Base-by-base conservation (phyloP, 2,329 filamentous ascomycete species). In the Fusarium albosuccineum region DNA sequence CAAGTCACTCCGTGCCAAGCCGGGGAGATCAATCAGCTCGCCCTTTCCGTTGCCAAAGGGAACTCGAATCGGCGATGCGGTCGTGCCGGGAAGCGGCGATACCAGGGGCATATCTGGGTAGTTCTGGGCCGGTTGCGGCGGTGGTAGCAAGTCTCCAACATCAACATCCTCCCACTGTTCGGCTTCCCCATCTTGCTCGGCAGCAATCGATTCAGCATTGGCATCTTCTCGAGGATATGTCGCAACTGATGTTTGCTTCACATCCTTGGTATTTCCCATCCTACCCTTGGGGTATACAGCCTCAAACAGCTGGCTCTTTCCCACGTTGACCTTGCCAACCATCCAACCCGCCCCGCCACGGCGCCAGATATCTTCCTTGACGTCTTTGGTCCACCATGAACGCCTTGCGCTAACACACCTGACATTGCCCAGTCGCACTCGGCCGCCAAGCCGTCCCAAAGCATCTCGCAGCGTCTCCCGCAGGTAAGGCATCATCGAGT, bases 291-390 rank as follows among this genome's bases (percentile, higher is more conserved):
- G 95, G 73, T 94, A 97, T 8, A 97, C 89, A 5, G 89, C 87
- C 70, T 96, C 90, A 63, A 98, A 97, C 3, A 99, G 86, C 74
- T 91, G 91, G 72, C 95, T 98, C 80, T 99, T 99, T 26, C 96
- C 97, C 3, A 98, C 97, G 75, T 99, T 99, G 66, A 94, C 93
- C 78, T 97, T 98, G n/a, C 96, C 96, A 3, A 99, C 92, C 84
- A 99, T 90, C 95, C 96, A 99, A 14, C 92, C 91, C 14, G 90
- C 96, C 5, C 95, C 95, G 5, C 93, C 94, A 49, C 92, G 87
- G 42, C 89, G 81, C 86, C 89, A 94, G 46, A 99, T 94, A 48
- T 94, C 91, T 70, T 97, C 90, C 77, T 93, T 97, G 57, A 99
- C 81, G 50, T 91, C 84, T 68, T 87, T 91, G 0, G 94, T 97